Conservation (phyloP, 2,329 filamentous ascomycete genomes). For the Aspergillus flavus region DNA sequence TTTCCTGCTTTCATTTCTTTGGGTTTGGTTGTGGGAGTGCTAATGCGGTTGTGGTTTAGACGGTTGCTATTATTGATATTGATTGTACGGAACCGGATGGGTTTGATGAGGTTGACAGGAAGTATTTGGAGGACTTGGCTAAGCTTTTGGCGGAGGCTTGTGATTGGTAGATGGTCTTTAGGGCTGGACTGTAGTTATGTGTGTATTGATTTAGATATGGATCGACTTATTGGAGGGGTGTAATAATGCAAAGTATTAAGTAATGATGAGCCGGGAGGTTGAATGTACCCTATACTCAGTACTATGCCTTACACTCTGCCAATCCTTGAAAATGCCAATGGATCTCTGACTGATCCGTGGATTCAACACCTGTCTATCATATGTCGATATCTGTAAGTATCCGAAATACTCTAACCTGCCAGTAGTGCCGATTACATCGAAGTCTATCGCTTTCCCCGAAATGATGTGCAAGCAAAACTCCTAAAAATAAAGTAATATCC, state of each 20-base stretch:
- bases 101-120: constrained; percentile 49
- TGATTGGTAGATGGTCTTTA: constrained; percentile 38
- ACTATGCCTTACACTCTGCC: too few species aligned
- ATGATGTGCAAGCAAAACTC: background rate
- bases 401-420: constrained; percentile 1
- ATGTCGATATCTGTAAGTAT: background rate
- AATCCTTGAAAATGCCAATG: background rate
- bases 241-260: background rate
- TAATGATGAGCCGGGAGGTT: too few species aligned
- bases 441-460: constrained; percentile 7
- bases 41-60: constrained; percentile 30
- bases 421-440: background rate
- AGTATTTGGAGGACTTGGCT: constrained; percentile 46
- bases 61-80: constrained; percentile 52
- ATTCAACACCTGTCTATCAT: background rate
- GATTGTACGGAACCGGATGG: constrained; percentile 47
- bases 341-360: background rate
- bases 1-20: background rate
- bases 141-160: constrained; percentile 43
- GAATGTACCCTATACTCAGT: too few species aligned
- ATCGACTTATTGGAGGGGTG: too few species aligned
- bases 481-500: background rate
- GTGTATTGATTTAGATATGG: background rate
- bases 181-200: background rate
- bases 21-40: background rate